A percentile compares a stretch with the other conserved stretches of the same genome.
phyloP scores from a whole-genome alignment of 768 basidiomycete genomes.

The Neoboletus brunneissimus region DNA sequence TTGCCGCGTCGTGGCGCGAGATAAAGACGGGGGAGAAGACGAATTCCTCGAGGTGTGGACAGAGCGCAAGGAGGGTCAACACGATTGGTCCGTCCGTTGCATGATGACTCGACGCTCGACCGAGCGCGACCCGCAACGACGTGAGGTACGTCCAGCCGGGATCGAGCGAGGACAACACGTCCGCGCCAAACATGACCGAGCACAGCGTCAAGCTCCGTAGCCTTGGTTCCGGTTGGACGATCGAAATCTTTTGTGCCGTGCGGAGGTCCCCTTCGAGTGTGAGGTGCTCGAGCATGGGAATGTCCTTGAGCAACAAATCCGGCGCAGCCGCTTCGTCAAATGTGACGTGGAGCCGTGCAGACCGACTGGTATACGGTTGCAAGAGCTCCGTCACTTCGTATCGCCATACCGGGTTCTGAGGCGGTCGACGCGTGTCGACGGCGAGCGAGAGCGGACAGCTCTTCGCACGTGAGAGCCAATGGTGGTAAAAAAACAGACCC shows the following conservation, averaged over 20 bases:
- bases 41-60: conserved; percentile 18
- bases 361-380: conserved; percentile 17
- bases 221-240: conserved; percentile 5
- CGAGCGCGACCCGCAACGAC: conserved; percentile 5
- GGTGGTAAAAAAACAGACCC: conserved; percentile 12
- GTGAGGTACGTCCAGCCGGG: conserved; percentile 19
- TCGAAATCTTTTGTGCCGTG: conserved; percentile 1
- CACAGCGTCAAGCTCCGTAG: conserved; percentile 15
- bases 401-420: conserved; percentile 19
- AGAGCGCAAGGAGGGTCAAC: conserved; percentile 16
- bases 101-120: not conserved
- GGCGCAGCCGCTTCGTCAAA: conserved; percentile 10
- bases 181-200: not conserved
- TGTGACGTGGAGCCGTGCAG: conserved; percentile 8
- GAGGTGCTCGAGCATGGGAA: conserved; percentile 19
- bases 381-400: conserved; percentile 23
- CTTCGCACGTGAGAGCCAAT: conserved; percentile 21
- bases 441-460: conserved; percentile 23
- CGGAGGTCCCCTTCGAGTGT: conserved; percentile 11
- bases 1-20: not conserved
- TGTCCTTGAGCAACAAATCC: conserved; percentile 15
- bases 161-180: conserved; percentile 7
- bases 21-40: conserved; percentile 6
- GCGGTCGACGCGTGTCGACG: conserved; percentile 10
- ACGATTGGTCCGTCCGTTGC: not conserved